Conservation (phyloP, 139 green algal species). For the Chlorella sp. region DNA sequence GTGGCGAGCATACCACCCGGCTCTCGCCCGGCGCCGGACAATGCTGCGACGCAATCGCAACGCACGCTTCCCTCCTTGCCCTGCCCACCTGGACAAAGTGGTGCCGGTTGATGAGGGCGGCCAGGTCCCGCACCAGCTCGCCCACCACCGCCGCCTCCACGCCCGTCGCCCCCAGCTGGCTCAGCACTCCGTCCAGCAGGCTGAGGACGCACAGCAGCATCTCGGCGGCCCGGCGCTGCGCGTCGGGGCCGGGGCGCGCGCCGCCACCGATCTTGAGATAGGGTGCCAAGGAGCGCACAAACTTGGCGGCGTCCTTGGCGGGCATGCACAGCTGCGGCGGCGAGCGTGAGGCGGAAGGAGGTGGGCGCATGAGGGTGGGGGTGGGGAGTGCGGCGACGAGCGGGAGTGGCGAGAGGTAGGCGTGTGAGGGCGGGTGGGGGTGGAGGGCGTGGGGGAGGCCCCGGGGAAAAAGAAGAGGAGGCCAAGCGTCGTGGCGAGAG, state of each 20-base stretch:
- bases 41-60: background rate
- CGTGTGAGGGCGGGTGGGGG: too few species aligned
- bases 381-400: too few species aligned
- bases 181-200: slow-evolving; percentile 46
- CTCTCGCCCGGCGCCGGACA: too few species aligned
- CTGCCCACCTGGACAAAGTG: slow-evolving; percentile 44
- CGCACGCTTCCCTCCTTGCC: too few species aligned
- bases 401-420: too few species aligned
- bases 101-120: slow-evolving; percentile 54
- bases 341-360: too few species aligned
- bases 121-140: slow-evolving; percentile 61
- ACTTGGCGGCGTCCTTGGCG: slow-evolving; percentile 49
- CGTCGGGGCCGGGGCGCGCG: background rate
- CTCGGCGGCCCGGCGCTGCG: slow-evolving; percentile 43
- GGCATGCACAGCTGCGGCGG: slow-evolving; percentile 59
- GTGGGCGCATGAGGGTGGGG: too few species aligned
- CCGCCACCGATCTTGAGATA: slow-evolving; percentile 59
- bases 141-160: slow-evolving; percentile 33
- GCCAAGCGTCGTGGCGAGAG: too few species aligned
- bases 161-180: slow-evolving; percentile 23
- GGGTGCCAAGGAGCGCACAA: slow-evolving; percentile 66
- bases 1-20: too few species aligned
- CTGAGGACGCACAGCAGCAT: slow-evolving; percentile 63
- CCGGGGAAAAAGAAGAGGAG: too few species aligned
- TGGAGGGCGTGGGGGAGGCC: too few species aligned